Base-by-base conservation (phyloP, 371 early-diverging fungal genomes). In the Mortierella sp. region DNA sequence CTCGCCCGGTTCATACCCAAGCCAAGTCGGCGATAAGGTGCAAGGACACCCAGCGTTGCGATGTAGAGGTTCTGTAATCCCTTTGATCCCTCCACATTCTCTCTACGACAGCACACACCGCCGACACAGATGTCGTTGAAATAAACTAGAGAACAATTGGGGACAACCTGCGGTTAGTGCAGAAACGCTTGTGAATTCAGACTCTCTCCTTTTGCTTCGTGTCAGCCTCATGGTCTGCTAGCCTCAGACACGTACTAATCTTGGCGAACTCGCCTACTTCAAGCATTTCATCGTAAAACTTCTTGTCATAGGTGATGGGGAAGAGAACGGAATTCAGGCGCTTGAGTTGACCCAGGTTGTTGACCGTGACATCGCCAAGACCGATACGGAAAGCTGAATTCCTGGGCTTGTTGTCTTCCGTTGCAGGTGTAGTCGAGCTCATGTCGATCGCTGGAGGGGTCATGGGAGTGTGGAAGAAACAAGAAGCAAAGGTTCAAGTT, bases 21-120 rank as follows among this genome's bases (percentile, higher is more conserved):
- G 9, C 94, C 93, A 39, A 91, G 84, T 10, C 90, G 80, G 42
- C 98, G 86, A 76, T 93, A 96, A 9, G 93, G 90, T 12, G 93
- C 89, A 49, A 96, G 82, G 34, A 98, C 96, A 38, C 98, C 96
- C 49, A 98, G 82, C 0, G 98, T 98, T 93, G 96, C 96, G 67
- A 98, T 93, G 71, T 97, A 98, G 23, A 95, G 80, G 46, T 83
- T 79, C 31, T 79, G 78, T 34, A 54, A 19, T 28, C 82, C 72
- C 9, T 71, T 82, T 28, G 69, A 61, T 51, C 61, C 79, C 24
- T 42, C 58, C 19, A 71, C 64, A 56, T 83, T 70, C 80, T 94
- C 90, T 69, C 81, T 83, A 63, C 94, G 88, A 81, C 95, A 95
- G 59, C 93, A 93, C 12, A 98, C 91, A n/a, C 93, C 92, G 19